Conservation (phyloP, 169 alveolate species). For the Plasmodium falciparum region DNA sequence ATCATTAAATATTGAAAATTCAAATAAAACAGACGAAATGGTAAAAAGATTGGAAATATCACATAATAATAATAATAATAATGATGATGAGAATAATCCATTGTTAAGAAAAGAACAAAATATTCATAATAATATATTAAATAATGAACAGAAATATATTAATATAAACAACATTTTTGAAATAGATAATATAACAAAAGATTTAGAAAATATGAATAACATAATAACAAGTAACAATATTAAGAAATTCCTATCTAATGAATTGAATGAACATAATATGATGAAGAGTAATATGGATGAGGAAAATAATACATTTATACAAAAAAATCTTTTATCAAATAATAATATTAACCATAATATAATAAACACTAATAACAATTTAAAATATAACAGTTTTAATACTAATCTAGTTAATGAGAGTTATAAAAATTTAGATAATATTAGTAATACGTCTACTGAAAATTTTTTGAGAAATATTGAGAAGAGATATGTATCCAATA, state of each 20-base stretch:
- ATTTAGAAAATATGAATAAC: constrained; percentile 35
- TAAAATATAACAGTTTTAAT: constrained; percentile 1
- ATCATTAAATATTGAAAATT: too few relatives aligned
- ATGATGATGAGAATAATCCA: not conserved
- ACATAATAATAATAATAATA: too few relatives aligned
- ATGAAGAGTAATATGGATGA: not conserved
- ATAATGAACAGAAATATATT: constrained; percentile 46
- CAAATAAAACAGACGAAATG: too few relatives aligned
- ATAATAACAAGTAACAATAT: not conserved
- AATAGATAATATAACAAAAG: constrained; percentile 45
- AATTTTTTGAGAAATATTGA: constrained; percentile 19
- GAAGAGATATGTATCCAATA: constrained; percentile 22
- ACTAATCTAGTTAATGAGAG: not conserved
- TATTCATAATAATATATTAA: not conserved
- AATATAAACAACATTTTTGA: constrained; percentile 61
- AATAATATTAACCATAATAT: not conserved
- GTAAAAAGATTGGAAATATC: too few relatives aligned
- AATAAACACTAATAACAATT: not conserved
- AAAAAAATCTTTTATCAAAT: too few relatives aligned
- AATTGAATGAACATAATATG: not conserved
- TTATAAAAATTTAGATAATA: not conserved
- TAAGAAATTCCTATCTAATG: not conserved
- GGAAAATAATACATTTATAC: not conserved
- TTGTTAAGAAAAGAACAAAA: not conserved
- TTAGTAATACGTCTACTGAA: not conserved